Conservation (phyloP, 768 basidiomycete species). For the Naganishia kalamii region DNA sequence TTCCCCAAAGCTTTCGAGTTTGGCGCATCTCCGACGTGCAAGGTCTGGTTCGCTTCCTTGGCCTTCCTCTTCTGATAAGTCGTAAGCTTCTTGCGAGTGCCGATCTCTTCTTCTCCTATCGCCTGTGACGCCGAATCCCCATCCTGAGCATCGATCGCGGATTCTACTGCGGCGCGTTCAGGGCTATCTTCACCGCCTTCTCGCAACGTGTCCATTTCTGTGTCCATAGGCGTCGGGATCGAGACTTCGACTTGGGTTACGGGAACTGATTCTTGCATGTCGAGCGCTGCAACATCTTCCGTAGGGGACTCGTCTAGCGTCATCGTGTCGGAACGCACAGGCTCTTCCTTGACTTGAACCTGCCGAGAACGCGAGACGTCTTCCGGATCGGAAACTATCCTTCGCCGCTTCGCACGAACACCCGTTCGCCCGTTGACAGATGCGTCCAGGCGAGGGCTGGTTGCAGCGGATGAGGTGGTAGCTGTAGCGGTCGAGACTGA, state of each 20-base stretch:
- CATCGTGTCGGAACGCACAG: not conserved
- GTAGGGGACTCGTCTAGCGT: not conserved
- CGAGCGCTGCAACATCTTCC: not conserved
- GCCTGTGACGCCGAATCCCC: not conserved
- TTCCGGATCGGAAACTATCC: slow-evolving; percentile 7
- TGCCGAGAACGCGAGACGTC: not conserved
- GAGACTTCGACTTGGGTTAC: not conserved
- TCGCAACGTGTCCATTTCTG: not conserved
- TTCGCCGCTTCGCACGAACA: slow-evolving; percentile 11
- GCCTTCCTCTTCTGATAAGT: not conserved
- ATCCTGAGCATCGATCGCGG: slow-evolving; percentile 9
- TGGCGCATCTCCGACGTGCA: not conserved
- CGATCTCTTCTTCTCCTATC: not conserved
- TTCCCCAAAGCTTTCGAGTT: not conserved
- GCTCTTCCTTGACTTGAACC: slow-evolving; percentile 1
- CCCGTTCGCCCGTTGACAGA: not conserved
- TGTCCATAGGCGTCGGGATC: not conserved
- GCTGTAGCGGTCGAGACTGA: not conserved
- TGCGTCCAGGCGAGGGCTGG: not conserved
- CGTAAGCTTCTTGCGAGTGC: not conserved
- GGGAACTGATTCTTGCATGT: not conserved
- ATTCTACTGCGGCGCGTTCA: slow-evolving; percentile 15
- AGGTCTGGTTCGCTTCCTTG: not conserved
- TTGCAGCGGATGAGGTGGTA: not conserved
- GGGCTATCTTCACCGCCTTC: slow-evolving; percentile 11